Conservation (phyloP, 352 stramenopile species). For the Phytophthora pistaciae region DNA sequence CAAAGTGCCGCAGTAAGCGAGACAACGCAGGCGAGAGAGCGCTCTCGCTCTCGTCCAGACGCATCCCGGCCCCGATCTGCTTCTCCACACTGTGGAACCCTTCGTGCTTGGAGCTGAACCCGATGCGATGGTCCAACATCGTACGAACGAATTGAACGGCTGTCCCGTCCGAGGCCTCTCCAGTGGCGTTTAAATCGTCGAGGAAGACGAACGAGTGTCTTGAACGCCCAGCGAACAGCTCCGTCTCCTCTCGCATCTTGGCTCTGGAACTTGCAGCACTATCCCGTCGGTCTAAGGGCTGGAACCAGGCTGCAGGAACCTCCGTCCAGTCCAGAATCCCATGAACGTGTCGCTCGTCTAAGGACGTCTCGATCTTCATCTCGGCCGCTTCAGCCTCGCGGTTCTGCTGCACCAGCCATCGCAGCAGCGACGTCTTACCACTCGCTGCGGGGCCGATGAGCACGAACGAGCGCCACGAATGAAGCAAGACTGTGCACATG, state of each 20-base stretch:
- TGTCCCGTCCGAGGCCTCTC: constrained; percentile 1
- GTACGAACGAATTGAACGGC: constrained; percentile 56
- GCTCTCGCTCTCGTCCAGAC: constrained; percentile 11
- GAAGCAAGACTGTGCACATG: constrained; percentile 48
- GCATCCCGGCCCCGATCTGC: constrained; percentile 50
- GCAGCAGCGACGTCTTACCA: constrained; percentile 64
- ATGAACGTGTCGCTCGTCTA: constrained; percentile 49
- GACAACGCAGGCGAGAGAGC: background rate
- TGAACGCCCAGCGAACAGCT: constrained; percentile 43
- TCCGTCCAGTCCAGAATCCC: constrained; percentile 58
- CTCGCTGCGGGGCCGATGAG: constrained; percentile 49
- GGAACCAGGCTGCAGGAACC: constrained; percentile 58
- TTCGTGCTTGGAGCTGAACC: constrained; percentile 40
- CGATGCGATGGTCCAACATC: constrained; percentile 56
- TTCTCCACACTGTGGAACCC: constrained; percentile 45
- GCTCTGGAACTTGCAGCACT: constrained; percentile 17
- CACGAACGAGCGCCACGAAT: constrained; percentile 53
- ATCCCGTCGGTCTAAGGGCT: constrained; percentile 9
- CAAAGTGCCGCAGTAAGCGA: constrained; percentile 64
- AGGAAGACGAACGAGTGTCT: constrained; percentile 60
- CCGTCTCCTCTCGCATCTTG: constrained; percentile 44
- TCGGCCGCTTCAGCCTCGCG: constrained; percentile 43
- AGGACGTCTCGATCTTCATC: constrained; percentile 56
- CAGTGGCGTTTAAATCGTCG: constrained; percentile 51
- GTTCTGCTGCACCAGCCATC: constrained; percentile 48